These are phyloP conservation scores for Aspergillus novofumigatus DNA, from an alignment of 2,329 filamentous ascomycete genomes.

Conservation along the genomic window DNA sequence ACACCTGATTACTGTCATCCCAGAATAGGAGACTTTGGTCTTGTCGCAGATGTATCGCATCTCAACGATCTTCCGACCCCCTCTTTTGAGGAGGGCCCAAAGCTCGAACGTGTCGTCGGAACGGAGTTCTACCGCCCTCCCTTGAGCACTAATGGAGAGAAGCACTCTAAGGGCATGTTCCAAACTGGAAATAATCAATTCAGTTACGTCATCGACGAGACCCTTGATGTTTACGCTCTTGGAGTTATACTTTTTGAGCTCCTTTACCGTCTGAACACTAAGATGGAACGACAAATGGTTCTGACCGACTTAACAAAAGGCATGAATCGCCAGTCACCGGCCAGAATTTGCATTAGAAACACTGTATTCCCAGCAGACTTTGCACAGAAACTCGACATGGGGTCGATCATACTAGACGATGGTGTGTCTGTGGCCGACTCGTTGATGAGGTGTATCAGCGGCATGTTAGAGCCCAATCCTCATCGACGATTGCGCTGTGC, in stretches of 20 bases:
- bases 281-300: conserved; percentile 45
- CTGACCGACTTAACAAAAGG: conserved; percentile 37
- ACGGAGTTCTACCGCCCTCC: conserved; percentile 61
- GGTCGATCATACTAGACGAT: conserved; percentile 21
- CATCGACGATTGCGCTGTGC: conserved; percentile 35
- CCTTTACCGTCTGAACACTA: conserved; percentile 51
- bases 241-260: conserved; percentile 62
- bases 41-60: conserved; percentile 54
- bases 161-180: background rate
- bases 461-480: conserved; percentile 40
- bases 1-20: conserved; percentile 48
- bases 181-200: conserved; percentile 5
- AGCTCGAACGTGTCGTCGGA: conserved; percentile 48
- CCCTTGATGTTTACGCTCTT: conserved; percentile 58
- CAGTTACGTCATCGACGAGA: conserved; percentile 42
- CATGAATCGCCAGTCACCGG: conserved; percentile 5
- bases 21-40: conserved; percentile 65
- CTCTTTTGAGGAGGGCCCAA: conserved; percentile 16
- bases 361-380: conserved; percentile 37
- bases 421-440: conserved; percentile 28
- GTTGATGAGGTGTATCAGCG: conserved; percentile 35
- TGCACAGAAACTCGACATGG: conserved; percentile 32
- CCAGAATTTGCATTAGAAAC: background rate
- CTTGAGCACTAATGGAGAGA: conserved; percentile 6
- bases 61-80: conserved; percentile 26